Conservation (phyloP, 306 rosid genomes). For the Begonia peltatifolia region DNA sequence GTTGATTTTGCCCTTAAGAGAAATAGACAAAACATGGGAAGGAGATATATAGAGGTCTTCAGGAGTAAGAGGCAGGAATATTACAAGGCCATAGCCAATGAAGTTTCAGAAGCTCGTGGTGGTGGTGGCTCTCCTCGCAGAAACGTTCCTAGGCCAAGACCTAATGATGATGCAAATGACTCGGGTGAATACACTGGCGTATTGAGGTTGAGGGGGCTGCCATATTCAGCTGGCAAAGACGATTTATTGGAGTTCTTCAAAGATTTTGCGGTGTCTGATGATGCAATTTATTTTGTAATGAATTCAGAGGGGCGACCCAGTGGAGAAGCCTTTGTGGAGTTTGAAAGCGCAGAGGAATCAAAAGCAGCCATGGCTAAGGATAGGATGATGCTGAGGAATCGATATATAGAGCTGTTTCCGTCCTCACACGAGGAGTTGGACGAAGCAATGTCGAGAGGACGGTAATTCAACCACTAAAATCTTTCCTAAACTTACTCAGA, state of each 20-base stretch:
- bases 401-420: slow-evolving; percentile 76
- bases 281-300: slow-evolving; percentile 42
- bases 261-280: slow-evolving; percentile 49
- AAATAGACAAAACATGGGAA: slow-evolving; percentile 79
- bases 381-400: slow-evolving; percentile 92
- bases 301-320: slow-evolving; percentile 92
- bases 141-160: slow-evolving; percentile 44
- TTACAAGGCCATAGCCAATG: slow-evolving; percentile 78
- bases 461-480: slow-evolving; percentile 29
- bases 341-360: slow-evolving; percentile 56
- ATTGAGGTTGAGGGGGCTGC: slow-evolving; percentile 72
- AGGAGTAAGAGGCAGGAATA: slow-evolving; percentile 94
- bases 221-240: slow-evolving; percentile 78
- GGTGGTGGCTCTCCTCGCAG: slow-evolving; percentile 72
- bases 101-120: slow-evolving; percentile 56
- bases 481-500: slow-evolving; percentile 7
- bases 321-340: slow-evolving; percentile 94
- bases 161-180: slow-evolving; percentile 72
- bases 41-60: slow-evolving; percentile 88
- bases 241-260: slow-evolving; percentile 70
- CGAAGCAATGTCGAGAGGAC: slow-evolving; percentile 67
- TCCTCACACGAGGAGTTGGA: slow-evolving; percentile 72
- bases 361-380: slow-evolving; percentile 84
- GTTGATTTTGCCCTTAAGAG: slow-evolving; percentile 90
- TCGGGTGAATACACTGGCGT: slow-evolving; percentile 83